These are phyloP conservation scores for Hyphochytrium catenoides DNA, from an alignment of 352 stramenopile genomes.

Conservation along the genomic window DNA sequence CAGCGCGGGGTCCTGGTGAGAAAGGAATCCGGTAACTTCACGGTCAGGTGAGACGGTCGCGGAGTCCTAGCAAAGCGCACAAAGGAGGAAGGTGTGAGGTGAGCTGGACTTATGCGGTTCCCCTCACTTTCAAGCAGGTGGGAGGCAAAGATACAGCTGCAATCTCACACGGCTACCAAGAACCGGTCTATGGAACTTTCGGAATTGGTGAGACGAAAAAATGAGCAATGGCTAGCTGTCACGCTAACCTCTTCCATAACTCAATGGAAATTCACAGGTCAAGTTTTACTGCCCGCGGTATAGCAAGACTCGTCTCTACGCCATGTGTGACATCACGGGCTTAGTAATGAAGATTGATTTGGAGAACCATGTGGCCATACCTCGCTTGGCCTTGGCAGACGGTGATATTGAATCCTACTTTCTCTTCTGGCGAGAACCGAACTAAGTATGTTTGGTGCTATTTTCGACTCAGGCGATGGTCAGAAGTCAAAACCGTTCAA, in stretches of 20 bases:
- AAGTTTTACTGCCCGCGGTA: no score
- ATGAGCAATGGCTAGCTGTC: no score
- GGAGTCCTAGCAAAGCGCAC: no score
- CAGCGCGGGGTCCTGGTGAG: no score
- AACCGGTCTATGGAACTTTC: constrained; percentile 12
- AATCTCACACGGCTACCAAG: constrained; percentile 7
- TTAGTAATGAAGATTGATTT: constrained; percentile 10
- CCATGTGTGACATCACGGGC: constrained; percentile 10
- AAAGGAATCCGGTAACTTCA: no score
- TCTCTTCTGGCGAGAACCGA: constrained; percentile 5
- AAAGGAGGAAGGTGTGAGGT: no score
- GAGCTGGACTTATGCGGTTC: no score
- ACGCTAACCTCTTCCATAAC: no score
- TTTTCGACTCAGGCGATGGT: constrained; percentile 9
- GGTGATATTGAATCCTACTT: constrained; percentile 4
- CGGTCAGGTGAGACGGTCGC: no score
- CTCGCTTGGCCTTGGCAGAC: constrained; percentile 9
- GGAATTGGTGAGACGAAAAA: constrained; percentile 8
- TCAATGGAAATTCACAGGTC: no score
- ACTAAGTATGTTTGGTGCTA: no score
- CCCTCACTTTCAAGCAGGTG: no score
- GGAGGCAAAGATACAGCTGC: constrained; percentile 1
- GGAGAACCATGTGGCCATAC: constrained; percentile 5
- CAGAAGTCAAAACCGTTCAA: constrained; percentile 8
- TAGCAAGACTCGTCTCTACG: constrained; percentile 6